phyloP scores from a whole-genome alignment of 306 rosid species.

The Medicago truncatula region MtrunA17r5.0-ANR NC_053045.1:40946501-40947000 shows the following conservation, averaged over 20 bases:
- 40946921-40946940: neutral
- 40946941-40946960: neutral
- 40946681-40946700: too few relatives aligned
- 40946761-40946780: too few relatives aligned
- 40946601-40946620: neutral
- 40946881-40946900: neutral
- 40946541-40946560: neutral
- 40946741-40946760: too few relatives aligned
- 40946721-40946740: too few relatives aligned
- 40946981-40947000: neutral
- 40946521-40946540: neutral
- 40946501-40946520: neutral
- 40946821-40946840: too few relatives aligned
- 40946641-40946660: neutral
- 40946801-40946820: too few relatives aligned
- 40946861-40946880: neutral
- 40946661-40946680: too few relatives aligned
- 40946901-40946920: neutral
- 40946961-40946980: neutral
- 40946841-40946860: conserved; percentile 4
- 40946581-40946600: neutral
- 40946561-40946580: neutral
- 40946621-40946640: neutral
- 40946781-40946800: too few relatives aligned
- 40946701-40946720: too few relatives aligned